Evolutionary conservation across 1,284 basidiomycete genomes (phyloP), one percentile per base, ranked within the genome.

Genomic region (Cryptococcus maquisensis): DNA sequence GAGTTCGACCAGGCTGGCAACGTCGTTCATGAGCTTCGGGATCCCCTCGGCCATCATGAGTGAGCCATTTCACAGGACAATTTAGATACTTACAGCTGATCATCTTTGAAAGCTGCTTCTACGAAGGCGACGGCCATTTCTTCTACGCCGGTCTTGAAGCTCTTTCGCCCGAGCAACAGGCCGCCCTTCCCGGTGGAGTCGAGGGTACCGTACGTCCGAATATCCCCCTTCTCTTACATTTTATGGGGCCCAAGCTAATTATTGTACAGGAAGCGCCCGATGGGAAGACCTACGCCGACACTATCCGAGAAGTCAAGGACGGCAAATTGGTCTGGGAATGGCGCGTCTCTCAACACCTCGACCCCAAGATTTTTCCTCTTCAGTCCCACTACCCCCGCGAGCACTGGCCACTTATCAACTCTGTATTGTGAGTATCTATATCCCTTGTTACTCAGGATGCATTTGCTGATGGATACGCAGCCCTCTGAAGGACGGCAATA

Each of bases 361-460:
- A 61, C 32, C 56, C 56, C 16, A 42, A 59, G 49, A 40, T 57
- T 28, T 61, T 61, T 52, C 60, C 60, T 9, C 45, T 61, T 8
- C 60, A 61, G 23, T 10, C 44, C 12, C 51, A 55, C 23, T 61
- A 61, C 47, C 60, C 60, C 4, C 49, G 60, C 26, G 60, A 61
- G 40, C 60, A 61, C 44, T 61, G 60, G 60, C 60, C 60, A 4
- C 47, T 61, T 23, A 61, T 61, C 52, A 61, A 61, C 26, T 54
- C 54, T 8, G 52, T 61, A 20, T 61, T 54, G 60, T 61, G 46
- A 49, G 60, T 53, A 13, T 5, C 8, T 10, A 4, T n/a, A 9
- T 16, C 15, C 16, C 43, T 24, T 2, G n/a, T n/a, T n/a, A n/a
- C 43, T 16, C 8, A 40, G 39, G 20, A 12, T 12, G 5, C 8